phyloP scores from a whole-genome alignment of 1,284 basidiomycete genomes.

The Microbotryomycetes sp. region DNA sequence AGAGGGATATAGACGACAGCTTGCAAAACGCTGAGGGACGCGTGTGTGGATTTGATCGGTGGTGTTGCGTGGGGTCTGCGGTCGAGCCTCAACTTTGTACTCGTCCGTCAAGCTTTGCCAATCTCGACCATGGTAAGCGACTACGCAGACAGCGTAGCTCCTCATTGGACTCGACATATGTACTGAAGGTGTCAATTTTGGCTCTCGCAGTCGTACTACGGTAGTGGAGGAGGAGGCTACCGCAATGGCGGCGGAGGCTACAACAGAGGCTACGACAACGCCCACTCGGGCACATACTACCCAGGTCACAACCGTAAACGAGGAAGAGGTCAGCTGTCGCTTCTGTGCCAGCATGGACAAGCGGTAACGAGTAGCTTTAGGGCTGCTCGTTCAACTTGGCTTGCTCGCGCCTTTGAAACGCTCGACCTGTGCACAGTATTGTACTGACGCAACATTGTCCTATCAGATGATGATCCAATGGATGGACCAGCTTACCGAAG shows the following conservation, averaged over 20 bases:
- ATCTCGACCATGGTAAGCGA: too few relatives aligned
- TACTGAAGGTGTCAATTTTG: background rate
- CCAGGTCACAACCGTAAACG: slow-evolving; percentile 22
- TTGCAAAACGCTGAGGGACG: too few relatives aligned
- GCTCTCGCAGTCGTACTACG: background rate
- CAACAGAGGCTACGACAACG: slow-evolving; percentile 15
- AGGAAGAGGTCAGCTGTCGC: slow-evolving; percentile 19
- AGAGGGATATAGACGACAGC: too few relatives aligned
- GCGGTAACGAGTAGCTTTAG: too few relatives aligned
- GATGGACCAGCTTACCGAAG: slow-evolving; percentile 22
- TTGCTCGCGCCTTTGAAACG: background rate
- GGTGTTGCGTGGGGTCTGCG: too few relatives aligned
- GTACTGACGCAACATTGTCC: background rate
- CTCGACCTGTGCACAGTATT: background rate
- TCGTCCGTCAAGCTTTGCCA: too few relatives aligned
- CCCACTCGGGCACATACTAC: slow-evolving; percentile 8
- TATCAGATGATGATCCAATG: slow-evolving; percentile 27
- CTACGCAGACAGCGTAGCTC: background rate
- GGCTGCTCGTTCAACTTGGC: background rate
- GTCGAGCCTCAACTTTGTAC: too few relatives aligned
- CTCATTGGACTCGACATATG: background rate
- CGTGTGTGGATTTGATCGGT: too few relatives aligned
- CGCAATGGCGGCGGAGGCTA: slow-evolving; percentile 16
- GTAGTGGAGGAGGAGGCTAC: slow-evolving; percentile 5
- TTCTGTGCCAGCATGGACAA: background rate